Evolutionary conservation across 345 rosid species (phyloP), one percentile per base, ranked within the genome.

Genomic region (Brassica juncea): DNA sequence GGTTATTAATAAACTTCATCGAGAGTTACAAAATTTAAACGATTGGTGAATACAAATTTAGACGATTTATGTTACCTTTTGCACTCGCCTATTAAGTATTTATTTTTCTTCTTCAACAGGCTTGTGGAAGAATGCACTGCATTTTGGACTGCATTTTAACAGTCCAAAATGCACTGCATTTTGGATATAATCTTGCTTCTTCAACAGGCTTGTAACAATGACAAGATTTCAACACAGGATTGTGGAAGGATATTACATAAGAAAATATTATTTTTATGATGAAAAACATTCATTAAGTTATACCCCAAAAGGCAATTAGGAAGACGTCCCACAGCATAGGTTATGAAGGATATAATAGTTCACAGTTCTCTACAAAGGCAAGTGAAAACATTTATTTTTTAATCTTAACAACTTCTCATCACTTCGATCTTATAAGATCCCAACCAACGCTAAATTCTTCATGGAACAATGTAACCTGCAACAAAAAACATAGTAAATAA

Each of bases 41-140:
- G 7, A 32, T 32, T 32, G 37, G 37, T 32, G 37, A 32, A 32
- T 32, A 32, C 37, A 32, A 6, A 32, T 32, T 32, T 32, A 32
- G 8, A 37, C 42, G 42, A 37, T 44, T 44, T 44, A 10, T 10
- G 52, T 44, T 39, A 39, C 47, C 12, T 28, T 39, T 39, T 39
- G 57, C 68, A 68, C 21, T 47, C 30, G 44, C 52, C 19, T 60
- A 8, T 69, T 39, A 9, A 34, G 8, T 34, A 34, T 34, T 34
- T 34, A 28, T 6, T 34, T 34, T 30, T 71, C 92, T 59, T 91
- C 98, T 73, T 93, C 99, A 68, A 91, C 94, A 64, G 97, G 94
- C 7, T 16, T 59, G 60, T 30, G n/a, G n/a, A n/a, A n/a, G n/a
- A n/a, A n/a, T n/a, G n/a, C n/a, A n/a, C n/a, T n/a, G n/a, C n/a